These are phyloP conservation scores for Dunaliella primolecta DNA, from an alignment of 139 green algal species.

Conservation along the genomic window DNA sequence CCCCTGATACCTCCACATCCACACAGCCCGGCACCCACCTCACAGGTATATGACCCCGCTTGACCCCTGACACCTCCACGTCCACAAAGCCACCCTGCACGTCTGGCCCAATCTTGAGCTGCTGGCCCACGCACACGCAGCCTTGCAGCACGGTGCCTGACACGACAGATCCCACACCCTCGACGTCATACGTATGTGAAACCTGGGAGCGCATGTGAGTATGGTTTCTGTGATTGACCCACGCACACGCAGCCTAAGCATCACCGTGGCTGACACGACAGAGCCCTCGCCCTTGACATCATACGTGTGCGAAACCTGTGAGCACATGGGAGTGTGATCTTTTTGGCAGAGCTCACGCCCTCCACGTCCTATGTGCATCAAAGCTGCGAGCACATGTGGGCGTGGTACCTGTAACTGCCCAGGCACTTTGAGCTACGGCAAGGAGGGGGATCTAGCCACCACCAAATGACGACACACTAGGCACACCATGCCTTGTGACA, in stretches of 20 bases:
- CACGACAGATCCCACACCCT: conserved; percentile 70
- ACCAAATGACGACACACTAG: too few relatives aligned
- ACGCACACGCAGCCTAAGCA: conserved; percentile 54
- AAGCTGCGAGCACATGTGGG: conserved; percentile 79
- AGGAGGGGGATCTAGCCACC: too few relatives aligned
- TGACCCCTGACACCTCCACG: conserved; percentile 62
- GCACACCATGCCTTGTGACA: too few relatives aligned
- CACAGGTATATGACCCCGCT: conserved; percentile 70
- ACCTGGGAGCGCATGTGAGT: conserved; percentile 68
- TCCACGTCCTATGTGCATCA: conserved; percentile 71
- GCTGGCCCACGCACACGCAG: conserved; percentile 49
- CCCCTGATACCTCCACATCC: too few relatives aligned
- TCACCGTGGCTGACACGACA: conserved; percentile 72
- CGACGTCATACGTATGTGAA: conserved; percentile 70
- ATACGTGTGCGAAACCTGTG: conserved; percentile 77
- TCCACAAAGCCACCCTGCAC: conserved; percentile 52
- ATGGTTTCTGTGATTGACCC: conserved; percentile 28
- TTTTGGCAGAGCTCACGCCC: conserved; percentile 63
- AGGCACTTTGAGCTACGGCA: too few relatives aligned
- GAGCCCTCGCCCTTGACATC: conserved; percentile 71
- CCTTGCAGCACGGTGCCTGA: conserved; percentile 69
- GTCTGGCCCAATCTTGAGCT: conserved; percentile 66
- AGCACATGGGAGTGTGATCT: conserved; percentile 33
- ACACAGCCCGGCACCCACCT: conserved; percentile 45
- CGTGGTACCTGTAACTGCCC: background rate